Percentiles rank a stretch among this genome's conserved stretches.
Conservation (phyloP, 805 yeast genomes). For the Kazachstania taianensis region DNA sequence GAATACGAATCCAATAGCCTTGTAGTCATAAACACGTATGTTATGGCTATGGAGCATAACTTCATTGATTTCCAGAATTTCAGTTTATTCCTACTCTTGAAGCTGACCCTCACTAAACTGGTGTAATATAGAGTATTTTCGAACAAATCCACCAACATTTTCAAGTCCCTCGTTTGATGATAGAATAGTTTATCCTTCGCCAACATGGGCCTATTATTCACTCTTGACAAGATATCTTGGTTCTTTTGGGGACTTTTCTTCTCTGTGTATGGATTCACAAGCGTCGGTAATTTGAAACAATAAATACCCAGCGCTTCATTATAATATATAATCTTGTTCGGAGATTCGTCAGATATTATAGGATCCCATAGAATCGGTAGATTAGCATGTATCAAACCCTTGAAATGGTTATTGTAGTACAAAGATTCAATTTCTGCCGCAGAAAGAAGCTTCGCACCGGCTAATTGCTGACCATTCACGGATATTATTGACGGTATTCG, state of each 20-base stretch:
- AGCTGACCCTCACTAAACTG: not conserved
- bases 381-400: not conserved
- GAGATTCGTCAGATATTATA: slow-evolving; percentile 21
- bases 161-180: slow-evolving; percentile 47
- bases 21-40: not conserved
- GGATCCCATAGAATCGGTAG: slow-evolving; percentile 11
- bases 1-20: not conserved
- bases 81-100: not conserved
- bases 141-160: not conserved
- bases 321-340: slow-evolving; percentile 43
- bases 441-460: not conserved
- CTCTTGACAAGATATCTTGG: not conserved
- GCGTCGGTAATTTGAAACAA: slow-evolving; percentile 25
- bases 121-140: not conserved
- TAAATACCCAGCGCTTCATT: slow-evolving; percentile 50
- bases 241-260: not conserved
- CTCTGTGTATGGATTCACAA: slow-evolving; percentile 1
- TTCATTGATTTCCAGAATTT: not conserved
- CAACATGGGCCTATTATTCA: slow-evolving; percentile 19
- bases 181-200: slow-evolving; percentile 40
- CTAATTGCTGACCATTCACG: not conserved
- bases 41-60: not conserved
- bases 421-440: slow-evolving; percentile 1
- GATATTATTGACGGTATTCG: too few relatives aligned
- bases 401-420: slow-evolving; percentile 1